Evolutionary conservation across 179 eudicot genomes (phyloP), one percentile per base, ranked within the genome.

Genomic region (Dionaea muscipula): DNA sequence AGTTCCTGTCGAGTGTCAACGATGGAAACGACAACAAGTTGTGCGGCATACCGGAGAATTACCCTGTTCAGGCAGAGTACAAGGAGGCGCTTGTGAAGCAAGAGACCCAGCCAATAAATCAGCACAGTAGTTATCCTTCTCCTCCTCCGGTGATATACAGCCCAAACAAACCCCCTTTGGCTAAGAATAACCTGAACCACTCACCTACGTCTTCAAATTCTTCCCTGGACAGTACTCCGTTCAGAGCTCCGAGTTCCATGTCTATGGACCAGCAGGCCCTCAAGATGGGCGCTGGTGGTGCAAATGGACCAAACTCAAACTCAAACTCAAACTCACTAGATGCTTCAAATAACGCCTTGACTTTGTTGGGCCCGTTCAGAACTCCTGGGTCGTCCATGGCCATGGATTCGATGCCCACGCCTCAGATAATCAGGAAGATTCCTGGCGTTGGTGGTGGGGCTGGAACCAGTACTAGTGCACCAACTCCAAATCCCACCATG

Each of bases 111-210:
- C 61, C 47, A 13, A 53, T 22, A 17, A 71, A 57, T 3, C 51
- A 26, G 26, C 70, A 56, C 56, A 33, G 27, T 49, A 57, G 25
- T 51, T 52, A 10, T 23, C 36, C 35, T 36, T 53, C 49, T 44
- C 52, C 72, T 7, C 57, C 55, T 21, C 59, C 57, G 27, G 50
- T 65, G 59, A 38, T 68, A 3, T 73, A 73, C 55, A 68, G 62
- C 55, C 64, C 55, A 35, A 53, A 68, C 14, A 69, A 73, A 54
- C 74, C 77, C 12, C 77, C 77, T 47, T 57, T 69, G 71, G 56
- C 58, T 3, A 24, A 26, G 16, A 5, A 25, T 13, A 61, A 61
- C 31, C 70, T 63, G 7, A 63, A 56, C 61, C 5, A 11, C 35
- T 51, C 35, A 14, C 27, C 63, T 27, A 44, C 40, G 20, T 36